These are phyloP conservation scores for Phanerochaete carnosa DNA, from an alignment of 768 basidiomycete species.

Conservation along the genomic window DNA sequence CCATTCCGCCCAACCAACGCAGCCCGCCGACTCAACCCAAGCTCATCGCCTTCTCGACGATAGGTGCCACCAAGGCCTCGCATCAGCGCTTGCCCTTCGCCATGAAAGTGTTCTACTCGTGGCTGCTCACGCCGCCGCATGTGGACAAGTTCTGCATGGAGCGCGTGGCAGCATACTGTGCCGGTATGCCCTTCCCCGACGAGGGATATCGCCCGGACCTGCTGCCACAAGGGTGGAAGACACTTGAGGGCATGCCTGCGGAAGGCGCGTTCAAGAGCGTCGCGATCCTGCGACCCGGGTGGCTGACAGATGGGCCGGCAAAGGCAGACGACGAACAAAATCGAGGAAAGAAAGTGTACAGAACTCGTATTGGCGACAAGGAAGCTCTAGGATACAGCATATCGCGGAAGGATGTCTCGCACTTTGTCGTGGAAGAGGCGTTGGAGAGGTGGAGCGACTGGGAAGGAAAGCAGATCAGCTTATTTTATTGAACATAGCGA, in stretches of 20 bases:
- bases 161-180: slow-evolving; percentile 41
- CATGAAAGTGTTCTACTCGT: slow-evolving; percentile 47
- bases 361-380: slow-evolving; percentile 32
- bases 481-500: slow-evolving; percentile 43
- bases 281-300: slow-evolving; percentile 42
- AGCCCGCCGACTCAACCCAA: slow-evolving; percentile 36
- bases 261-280: slow-evolving; percentile 42
- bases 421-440: slow-evolving; percentile 54
- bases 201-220: slow-evolving; percentile 40
- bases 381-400: slow-evolving; percentile 40
- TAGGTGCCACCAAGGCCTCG: slow-evolving; percentile 45
- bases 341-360: slow-evolving; percentile 35
- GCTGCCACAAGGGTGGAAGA: slow-evolving; percentile 42
- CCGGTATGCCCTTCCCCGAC: slow-evolving; percentile 52
- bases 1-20: slow-evolving; percentile 38
- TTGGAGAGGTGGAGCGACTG: slow-evolving; percentile 49
- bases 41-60: slow-evolving; percentile 52
- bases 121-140: slow-evolving; percentile 44
- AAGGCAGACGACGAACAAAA: slow-evolving; percentile 22
- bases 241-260: slow-evolving; percentile 28
- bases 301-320: slow-evolving; percentile 27
- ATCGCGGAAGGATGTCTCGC: slow-evolving; percentile 61
- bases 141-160: slow-evolving; percentile 63
- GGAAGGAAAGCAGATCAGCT: slow-evolving; percentile 44
- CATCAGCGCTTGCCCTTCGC: slow-evolving; percentile 43